Conservation (phyloP, 768 basidiomycete genomes). For the Boletus barrowsii region DNA sequence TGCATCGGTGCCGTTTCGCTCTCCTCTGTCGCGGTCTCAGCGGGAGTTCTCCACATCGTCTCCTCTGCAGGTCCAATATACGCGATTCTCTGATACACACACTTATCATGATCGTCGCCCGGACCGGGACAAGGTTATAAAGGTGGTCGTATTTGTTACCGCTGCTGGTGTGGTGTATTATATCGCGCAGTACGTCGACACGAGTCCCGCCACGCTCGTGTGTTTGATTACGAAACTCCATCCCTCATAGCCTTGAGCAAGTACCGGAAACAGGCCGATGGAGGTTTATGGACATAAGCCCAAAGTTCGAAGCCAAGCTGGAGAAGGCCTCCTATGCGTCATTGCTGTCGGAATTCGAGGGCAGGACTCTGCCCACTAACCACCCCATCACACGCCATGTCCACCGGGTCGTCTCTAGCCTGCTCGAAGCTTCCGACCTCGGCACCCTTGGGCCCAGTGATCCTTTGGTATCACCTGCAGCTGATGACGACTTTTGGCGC, state of each 20-base stretch:
- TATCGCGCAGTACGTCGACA: constrained; percentile 27
- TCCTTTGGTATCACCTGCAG: constrained; percentile 1
- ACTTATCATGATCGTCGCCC: constrained; percentile 3
- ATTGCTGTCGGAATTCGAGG: constrained; percentile 49
- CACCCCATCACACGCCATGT: constrained; percentile 69
- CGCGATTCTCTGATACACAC: constrained; percentile 21
- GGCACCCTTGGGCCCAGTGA: constrained; percentile 45
- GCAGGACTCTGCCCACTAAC: constrained; percentile 57
- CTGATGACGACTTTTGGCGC: constrained; percentile 22
- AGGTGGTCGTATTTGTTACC: constrained; percentile 16
- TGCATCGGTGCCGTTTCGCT: neutral
- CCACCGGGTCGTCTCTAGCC: constrained; percentile 60
- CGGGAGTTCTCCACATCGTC: constrained; percentile 23
- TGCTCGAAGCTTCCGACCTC: constrained; percentile 70
- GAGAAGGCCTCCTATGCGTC: constrained; percentile 40
- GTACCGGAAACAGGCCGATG: constrained; percentile 85
- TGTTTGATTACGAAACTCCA: neutral
- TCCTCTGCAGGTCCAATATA: constrained; percentile 23
- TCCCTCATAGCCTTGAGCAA: constrained; percentile 61
- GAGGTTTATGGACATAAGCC: constrained; percentile 81
- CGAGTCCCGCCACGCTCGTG: neutral
- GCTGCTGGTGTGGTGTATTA: constrained; percentile 25
- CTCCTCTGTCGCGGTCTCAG: neutral
- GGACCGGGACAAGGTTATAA: constrained; percentile 8
- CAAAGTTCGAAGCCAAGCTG: constrained; percentile 53